Evolutionary conservation across 106 monocot genomes (phyloP), one percentile per base, ranked within the genome.

Genomic region (Iris macrosiphon): DNA sequence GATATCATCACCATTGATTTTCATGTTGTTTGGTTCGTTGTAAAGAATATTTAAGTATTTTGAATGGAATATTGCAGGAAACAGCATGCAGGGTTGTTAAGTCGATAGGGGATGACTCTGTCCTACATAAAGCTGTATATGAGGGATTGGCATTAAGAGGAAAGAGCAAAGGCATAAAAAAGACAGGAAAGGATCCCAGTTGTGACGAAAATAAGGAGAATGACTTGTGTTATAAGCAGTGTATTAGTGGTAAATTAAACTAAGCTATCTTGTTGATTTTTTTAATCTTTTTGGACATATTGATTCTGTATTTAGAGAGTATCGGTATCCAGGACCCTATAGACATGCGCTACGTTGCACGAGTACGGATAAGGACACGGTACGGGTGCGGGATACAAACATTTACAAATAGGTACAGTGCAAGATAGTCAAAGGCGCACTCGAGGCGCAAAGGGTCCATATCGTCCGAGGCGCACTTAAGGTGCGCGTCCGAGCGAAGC

Each of bases 51-150:
- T 21, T 72, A 26, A 33, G 19, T 34, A 23, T 67, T 24, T 24
- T 31, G 14, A 45, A 52, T 15, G 61, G 17, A 53, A 27, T 65
- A 31, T 33, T 84, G 62, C 73, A 92, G 92, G 93, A 88, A 63
- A 74, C 76, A 72, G 77, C 93, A 43, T 88, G 72, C 22, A 66
- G 75, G 49, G 46, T 88, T 61, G 88, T 93, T 56, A 93, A 84
- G 69, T 84, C 88, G 39, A 61, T 80, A 60, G 84, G 88, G 9
- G 80, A 88, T 47, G 68, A 63, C 21, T 49, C 34, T 54, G 48
- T 93, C 22, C 78, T 93, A 21, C 62, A 64, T 24, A 75, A 62
- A 29, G 62, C 88, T 34, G 42, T 67, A 31, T 84, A 77, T 53
- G 69, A 77, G 32, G 75, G 78, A 39, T 74, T 82, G 30, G 41